Evolutionary conservation across 1,284 basidiomycete genomes (phyloP).

Genomic region (Pseudozyma tsukubaensis): DNA sequence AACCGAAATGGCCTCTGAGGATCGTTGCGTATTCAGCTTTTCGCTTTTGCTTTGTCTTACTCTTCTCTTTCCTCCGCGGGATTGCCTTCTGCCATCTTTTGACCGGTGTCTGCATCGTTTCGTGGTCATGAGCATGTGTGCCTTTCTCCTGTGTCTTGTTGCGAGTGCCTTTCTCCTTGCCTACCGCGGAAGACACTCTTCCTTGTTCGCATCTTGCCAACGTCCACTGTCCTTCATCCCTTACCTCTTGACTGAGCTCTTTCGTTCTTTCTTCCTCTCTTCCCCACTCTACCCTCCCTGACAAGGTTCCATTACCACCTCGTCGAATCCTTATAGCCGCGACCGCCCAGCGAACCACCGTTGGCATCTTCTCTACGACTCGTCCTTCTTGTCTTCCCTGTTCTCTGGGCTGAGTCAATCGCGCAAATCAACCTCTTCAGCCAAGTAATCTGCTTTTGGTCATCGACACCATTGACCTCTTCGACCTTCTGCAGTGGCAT

Average conservation of each 20-base stretch:
- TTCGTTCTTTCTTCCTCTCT: not conserved
- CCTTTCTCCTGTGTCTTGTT: not conserved
- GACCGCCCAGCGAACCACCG: too few species aligned
- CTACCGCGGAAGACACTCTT: not conserved
- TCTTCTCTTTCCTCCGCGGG: slow-evolving; percentile 11
- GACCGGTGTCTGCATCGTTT: not conserved
- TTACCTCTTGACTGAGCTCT: not conserved
- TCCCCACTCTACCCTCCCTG: not conserved
- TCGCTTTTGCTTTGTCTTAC: not conserved
- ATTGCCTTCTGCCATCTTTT: slow-evolving; percentile 1
- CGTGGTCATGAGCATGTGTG: not conserved
- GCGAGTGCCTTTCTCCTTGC: not conserved
- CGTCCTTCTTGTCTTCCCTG: too few species aligned
- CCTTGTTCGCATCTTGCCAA: not conserved
- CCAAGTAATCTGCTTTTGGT: too few species aligned
- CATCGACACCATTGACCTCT: too few species aligned
- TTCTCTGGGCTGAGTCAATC: too few species aligned
- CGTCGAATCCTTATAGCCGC: not conserved
- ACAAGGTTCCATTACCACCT: not conserved
- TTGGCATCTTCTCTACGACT: too few species aligned
- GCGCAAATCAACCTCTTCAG: too few species aligned
- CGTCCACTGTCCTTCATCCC: not conserved
- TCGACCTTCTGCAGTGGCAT: too few species aligned
- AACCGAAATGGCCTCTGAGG: too few species aligned
- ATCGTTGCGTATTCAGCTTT: slow-evolving; percentile 7